A percentile compares a stretch with the other conserved stretches of the same genome.
These are phyloP conservation scores for Beauveria bassiana DNA, from an alignment of 2,329 filamentous ascomycete species.

Conservation along the genomic window DNA sequence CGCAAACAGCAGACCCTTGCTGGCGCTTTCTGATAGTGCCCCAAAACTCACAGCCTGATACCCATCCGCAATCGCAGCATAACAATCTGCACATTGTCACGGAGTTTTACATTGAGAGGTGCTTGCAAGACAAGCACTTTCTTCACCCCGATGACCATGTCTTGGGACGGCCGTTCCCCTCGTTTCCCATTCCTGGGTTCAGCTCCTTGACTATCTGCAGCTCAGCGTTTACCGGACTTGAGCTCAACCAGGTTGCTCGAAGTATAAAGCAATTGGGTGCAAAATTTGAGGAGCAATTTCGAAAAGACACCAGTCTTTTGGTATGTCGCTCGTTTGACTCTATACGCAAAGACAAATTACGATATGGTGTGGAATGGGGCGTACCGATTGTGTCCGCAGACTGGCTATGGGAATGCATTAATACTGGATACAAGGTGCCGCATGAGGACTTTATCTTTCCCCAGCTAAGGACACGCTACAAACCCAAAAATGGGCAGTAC, in stretches of 20 bases:
- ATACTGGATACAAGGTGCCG: constrained; percentile 41
- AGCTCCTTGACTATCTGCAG: constrained; percentile 65
- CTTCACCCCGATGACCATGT: constrained; percentile 62
- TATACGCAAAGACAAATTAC: constrained; percentile 67
- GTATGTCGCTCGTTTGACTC: constrained; percentile 55
- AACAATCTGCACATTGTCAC: constrained; percentile 54
- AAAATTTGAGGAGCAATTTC: constrained; percentile 71
- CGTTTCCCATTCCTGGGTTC: constrained; percentile 64
- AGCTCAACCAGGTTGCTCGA: constrained; percentile 77
- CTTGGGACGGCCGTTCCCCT: constrained; percentile 68
- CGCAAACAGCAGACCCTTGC: constrained; percentile 20
- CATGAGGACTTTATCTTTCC: constrained; percentile 40
- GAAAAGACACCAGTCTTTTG: constrained; percentile 63
- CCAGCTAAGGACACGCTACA: constrained; percentile 31
- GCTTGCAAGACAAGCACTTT: constrained; percentile 67
- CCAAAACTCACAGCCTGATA: constrained; percentile 39
- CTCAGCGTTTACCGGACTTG: constrained; percentile 75
- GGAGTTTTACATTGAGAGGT: constrained; percentile 90
- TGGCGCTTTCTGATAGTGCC: constrained; percentile 48
- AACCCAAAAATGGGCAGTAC: constrained; percentile 5
- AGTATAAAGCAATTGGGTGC: constrained; percentile 70
- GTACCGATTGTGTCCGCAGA: constrained; percentile 74
- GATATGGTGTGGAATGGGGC: constrained; percentile 64
- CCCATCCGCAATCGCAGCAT: constrained; percentile 31
- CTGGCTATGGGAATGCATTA: constrained; percentile 82